Evolutionary conservation across 2,329 filamentous ascomycete genomes (phyloP).

Genomic region (Coniochaeta sp.): DNA sequence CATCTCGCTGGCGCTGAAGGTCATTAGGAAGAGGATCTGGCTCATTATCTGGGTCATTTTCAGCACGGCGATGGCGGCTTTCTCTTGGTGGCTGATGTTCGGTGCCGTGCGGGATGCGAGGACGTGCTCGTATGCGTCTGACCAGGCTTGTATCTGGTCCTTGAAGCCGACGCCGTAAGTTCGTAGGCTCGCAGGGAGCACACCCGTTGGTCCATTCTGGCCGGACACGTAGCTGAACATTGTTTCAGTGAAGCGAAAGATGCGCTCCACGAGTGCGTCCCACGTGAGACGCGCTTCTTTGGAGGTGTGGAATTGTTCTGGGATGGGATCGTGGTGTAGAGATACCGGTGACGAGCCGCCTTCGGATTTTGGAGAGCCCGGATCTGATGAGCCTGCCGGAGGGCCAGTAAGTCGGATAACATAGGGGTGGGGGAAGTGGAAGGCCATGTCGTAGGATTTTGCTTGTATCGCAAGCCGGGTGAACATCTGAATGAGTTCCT

Average conservation of each 20-base stretch:
- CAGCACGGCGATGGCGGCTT: conserved; percentile 52
- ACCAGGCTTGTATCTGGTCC: conserved; percentile 47
- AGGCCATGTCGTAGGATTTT: conserved; percentile 63
- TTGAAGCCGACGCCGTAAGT: conserved; percentile 42
- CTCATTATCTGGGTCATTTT: conserved; percentile 58
- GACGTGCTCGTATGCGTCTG: conserved; percentile 47
- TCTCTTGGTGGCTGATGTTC: conserved; percentile 45
- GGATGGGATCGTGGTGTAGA: conserved; percentile 29
- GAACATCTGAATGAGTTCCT: conserved; percentile 57
- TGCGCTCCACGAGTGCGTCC: conserved; percentile 48
- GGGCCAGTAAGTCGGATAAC: conserved; percentile 42
- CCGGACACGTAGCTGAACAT: conserved; percentile 34
- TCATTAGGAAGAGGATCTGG: conserved; percentile 51
- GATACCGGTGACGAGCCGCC: conserved; percentile 31
- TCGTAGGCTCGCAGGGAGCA: conserved; percentile 40
- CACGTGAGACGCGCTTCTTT: conserved; percentile 50
- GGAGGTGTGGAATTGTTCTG: conserved; percentile 39
- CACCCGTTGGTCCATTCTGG: conserved; percentile 43
- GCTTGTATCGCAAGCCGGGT: conserved; percentile 57
- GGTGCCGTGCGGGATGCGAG: conserved; percentile 41
- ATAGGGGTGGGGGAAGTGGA: conserved; percentile 57
- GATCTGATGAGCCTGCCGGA: conserved; percentile 10
- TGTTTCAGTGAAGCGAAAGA: conserved; percentile 52
- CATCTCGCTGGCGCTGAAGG: conserved; percentile 51
- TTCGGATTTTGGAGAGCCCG: conserved; percentile 32